Percentiles rank a stretch among this genome's conserved stretches.
Evolutionary conservation across 2,329 filamentous ascomycete species (phyloP).

Genomic region (Aureobasidium subglaciale): DNA sequence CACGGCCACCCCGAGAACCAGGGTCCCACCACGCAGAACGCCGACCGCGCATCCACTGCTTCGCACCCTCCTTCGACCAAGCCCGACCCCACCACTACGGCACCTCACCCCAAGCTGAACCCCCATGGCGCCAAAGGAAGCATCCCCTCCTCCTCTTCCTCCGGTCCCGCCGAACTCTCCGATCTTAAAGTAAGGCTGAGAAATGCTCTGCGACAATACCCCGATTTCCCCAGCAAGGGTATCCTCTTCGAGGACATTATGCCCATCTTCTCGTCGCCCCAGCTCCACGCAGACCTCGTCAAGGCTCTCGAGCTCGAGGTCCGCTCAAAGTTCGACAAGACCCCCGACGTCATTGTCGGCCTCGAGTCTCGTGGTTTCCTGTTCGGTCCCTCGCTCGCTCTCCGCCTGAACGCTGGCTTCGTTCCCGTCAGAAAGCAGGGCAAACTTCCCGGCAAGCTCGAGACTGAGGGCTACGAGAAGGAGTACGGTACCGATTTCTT

Average conservation of each 20-base stretch:
- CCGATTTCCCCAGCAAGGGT: slow-evolving; percentile 85
- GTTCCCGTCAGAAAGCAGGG: slow-evolving; percentile 92
- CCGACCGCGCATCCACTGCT: slow-evolving; percentile 26
- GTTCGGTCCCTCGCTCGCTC: slow-evolving; percentile 82
- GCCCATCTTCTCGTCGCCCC: slow-evolving; percentile 33
- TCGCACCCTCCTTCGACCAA: slow-evolving; percentile 26
- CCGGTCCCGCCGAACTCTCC: slow-evolving; percentile 49
- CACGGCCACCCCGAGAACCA: slow-evolving; percentile 26
- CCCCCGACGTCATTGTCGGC: slow-evolving; percentile 77
- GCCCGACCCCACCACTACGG: slow-evolving; percentile 27
- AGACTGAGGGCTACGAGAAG: slow-evolving; percentile 82
- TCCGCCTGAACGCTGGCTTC: slow-evolving; percentile 76
- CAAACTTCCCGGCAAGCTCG: slow-evolving; percentile 81
- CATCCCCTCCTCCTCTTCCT: slow-evolving; percentile 42
- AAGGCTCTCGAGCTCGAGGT: slow-evolving; percentile 81
- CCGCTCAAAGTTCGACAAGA: slow-evolving; percentile 50
- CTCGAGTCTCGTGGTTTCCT: slow-evolving; percentile 93
- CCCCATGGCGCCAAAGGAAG: slow-evolving; percentile 35
- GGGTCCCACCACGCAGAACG: slow-evolving; percentile 21
- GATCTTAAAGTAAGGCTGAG: slow-evolving; percentile 62
- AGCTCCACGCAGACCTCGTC: slow-evolving; percentile 51
- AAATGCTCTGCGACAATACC: slow-evolving; percentile 71
- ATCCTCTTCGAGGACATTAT: slow-evolving; percentile 98
- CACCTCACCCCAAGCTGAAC: slow-evolving; percentile 18
- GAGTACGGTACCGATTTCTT: slow-evolving; percentile 95